Percentiles rank a stretch among this genome's conserved stretches.
These are phyloP conservation scores for Colletotrichum phormii DNA, from an alignment of 2,329 filamentous ascomycete species.

Conservation along the genomic window DNA sequence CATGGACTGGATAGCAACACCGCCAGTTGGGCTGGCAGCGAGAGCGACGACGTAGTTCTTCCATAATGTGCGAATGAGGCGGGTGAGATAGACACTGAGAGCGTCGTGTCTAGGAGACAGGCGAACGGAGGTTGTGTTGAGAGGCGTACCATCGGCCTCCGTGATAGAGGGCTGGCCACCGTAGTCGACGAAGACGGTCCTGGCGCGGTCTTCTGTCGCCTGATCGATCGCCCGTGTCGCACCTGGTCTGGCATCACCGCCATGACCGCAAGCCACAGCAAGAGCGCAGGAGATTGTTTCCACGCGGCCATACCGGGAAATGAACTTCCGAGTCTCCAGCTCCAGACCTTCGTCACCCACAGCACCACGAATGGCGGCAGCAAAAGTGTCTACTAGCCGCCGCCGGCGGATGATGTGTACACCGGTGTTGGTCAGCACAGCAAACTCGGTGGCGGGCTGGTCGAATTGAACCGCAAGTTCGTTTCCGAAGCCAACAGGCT, in stretches of 20 bases:
- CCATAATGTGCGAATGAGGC: conserved; percentile 92
- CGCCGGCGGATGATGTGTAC: conserved; percentile 87
- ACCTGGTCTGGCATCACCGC: conserved; percentile 77
- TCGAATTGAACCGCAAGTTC: conserved; percentile 98
- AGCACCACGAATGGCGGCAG: conserved; percentile 79
- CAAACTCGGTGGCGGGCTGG: conserved; percentile 82
- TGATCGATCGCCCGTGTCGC: conserved; percentile 85
- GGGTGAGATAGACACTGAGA: conserved; percentile 86
- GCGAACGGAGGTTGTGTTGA: conserved; percentile 83
- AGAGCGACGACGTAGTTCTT: conserved; percentile 78
- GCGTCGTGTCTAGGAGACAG: conserved; percentile 92
- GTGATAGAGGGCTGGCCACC: conserved; percentile 88
- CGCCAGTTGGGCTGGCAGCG: conserved; percentile 64
- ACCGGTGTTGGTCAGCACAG: conserved; percentile 90
- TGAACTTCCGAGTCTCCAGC: conserved; percentile 84
- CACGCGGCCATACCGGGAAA: conserved; percentile 85
- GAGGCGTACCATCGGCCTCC: conserved; percentile 77
- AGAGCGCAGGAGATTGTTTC: conserved; percentile 92
- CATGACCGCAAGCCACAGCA: conserved; percentile 94
- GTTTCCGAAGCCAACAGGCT: conserved; percentile 88
- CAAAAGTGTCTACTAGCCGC: conserved; percentile 92
- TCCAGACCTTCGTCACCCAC: conserved; percentile 85
- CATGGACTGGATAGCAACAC: conserved; percentile 73
- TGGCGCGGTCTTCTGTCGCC: conserved; percentile 85
- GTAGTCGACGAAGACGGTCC: conserved; percentile 90